Evolutionary conservation across 257 asterid species (phyloP), one percentile per base, ranked within the genome.

Genomic region (Orobanche coerulescens): DNA sequence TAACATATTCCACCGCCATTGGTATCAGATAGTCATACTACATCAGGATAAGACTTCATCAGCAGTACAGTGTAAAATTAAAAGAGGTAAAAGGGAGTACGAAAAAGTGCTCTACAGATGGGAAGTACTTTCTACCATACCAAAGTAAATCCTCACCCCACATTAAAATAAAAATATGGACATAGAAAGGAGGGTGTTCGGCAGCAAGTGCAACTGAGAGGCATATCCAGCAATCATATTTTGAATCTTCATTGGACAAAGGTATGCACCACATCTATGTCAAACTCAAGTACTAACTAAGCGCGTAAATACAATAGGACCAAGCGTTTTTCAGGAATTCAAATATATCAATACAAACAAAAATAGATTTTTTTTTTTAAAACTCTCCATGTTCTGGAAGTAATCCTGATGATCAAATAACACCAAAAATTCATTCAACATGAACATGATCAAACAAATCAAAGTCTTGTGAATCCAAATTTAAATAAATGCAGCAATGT

Each of bases 101-200:
- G 47, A 16, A 28, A 46, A 39, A 26, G 20, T 52, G 33, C 20
- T 65, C 25, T 33, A 49, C 36, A 46, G 52, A 46, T 16, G 52
- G 20, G 22, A 43, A 43, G 49, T 0, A 49, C 60, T 20, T 22
- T n/a, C 16, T 50, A 49, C 24, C 26, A 10, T 6, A 49, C 40
- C 59, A n/a, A 63, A 49, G 60, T 18, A 63, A 49, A 37, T 39
- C 28, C 10, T 14, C 69, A 36, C 12, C 14, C 20, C n/a, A 36
- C 34, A 18, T 46, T 30, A 28, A 31, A 18, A 40, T 2, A 15
- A 18, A 1, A 53, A 26, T 14, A 18, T n/a, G 37, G 12, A 2
- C 4, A 54, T 10, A 49, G 5, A 18, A 48, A 37, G 24, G 60
- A 30, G 11, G 50, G 60, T 36, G 24, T 2, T 16, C n/a, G 19